Base-by-base conservation (phyloP, 352 stramenopile genomes). In the Saprolegnia diclina region DNA sequence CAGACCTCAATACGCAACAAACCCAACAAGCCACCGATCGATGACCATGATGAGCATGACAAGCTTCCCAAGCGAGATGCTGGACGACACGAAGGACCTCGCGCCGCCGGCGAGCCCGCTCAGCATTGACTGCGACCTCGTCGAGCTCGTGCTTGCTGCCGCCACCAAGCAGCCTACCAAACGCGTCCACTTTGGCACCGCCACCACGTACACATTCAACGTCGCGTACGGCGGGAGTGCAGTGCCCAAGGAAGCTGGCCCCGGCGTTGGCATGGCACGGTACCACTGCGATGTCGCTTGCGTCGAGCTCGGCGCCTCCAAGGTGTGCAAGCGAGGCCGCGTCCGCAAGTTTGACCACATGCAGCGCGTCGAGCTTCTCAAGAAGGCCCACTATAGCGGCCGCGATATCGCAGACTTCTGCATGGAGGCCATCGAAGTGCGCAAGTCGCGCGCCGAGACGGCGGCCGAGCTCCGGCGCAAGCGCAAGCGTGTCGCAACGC, bases 121-220 rank as follows among this genome's bases (percentile, higher is more conserved):
- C 29, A 35, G 29, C 29, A 35, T 35, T 5, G 29, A 35, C 42
- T 48, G 42, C 42, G 11, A 14, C 13, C 42, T 48, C 42, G 42
- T n/a, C 42, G 42, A 48, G 42, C 42, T 48, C 42, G 13, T 48
- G 42, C 42, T n/a, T 10, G 18, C 42, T 14, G 13, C 42, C 42
- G 42, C 42, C 7, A 26, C 16, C 48, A 4, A 56, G n/a, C 48
- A 13, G 35, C 7, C 53, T 7, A 4, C 26, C 53, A 61, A 61
- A 22, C 14, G 21, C 19, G 38, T 66, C 5, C 57, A 66, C 11
- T 66, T 66, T 40, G 35, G 35, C 42, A 66, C 38, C 6, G 42
- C 57, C 38, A 66, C 57, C 11, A 66, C 57, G n/a, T 66, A 55
- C 57, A 10, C 53, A n/a, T 66, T 66, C 38, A 22, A 54, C 29